These are phyloP conservation scores for Saccharomycopsis fodiens DNA, from an alignment of 805 yeast species.

Conservation along the genomic window DNA sequence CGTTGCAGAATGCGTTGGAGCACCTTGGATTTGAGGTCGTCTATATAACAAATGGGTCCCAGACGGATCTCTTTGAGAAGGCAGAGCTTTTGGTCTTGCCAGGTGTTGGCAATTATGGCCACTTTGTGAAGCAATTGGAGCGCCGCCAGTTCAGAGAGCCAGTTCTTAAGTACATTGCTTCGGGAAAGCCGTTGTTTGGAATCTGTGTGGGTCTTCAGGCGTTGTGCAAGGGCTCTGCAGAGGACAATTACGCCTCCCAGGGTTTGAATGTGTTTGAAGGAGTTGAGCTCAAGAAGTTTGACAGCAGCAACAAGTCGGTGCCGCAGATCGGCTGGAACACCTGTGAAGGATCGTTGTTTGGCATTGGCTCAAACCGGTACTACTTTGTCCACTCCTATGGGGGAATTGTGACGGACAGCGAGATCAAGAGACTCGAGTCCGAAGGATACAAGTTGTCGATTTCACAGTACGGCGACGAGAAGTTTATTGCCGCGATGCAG, in stretches of 20 bases:
- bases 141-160: conserved; percentile 60
- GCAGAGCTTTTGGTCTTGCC: conserved; percentile 61
- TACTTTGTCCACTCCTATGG: conserved; percentile 96
- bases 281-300: conserved; percentile 53
- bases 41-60: conserved; percentile 37
- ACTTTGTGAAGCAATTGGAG: conserved; percentile 68
- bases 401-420: conserved; percentile 44
- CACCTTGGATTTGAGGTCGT: conserved; percentile 63
- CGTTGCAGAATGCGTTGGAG: conserved; percentile 80
- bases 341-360: conserved; percentile 39
- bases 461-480: conserved; percentile 61
- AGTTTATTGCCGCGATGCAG: conserved; percentile 73
- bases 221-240: conserved; percentile 67
- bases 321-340: conserved; percentile 98
- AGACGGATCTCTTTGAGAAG: conserved; percentile 9
- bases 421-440: conserved; percentile 28
- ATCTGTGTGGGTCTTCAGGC: conserved; percentile 96
- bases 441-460: conserved; percentile 43
- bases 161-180: conserved; percentile 51
- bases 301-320: conserved; percentile 62
- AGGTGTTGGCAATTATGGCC: conserved; percentile 97
- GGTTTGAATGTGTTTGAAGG: conserved; percentile 57
- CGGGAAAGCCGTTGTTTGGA: conserved; percentile 92
- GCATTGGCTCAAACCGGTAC: conserved; percentile 61
- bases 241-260: conserved; percentile 32